Evolutionary conservation across 2,329 filamentous ascomycete genomes (phyloP), one percentile per base, ranked within the genome.

Genomic region (Alternaria sp.): DNA sequence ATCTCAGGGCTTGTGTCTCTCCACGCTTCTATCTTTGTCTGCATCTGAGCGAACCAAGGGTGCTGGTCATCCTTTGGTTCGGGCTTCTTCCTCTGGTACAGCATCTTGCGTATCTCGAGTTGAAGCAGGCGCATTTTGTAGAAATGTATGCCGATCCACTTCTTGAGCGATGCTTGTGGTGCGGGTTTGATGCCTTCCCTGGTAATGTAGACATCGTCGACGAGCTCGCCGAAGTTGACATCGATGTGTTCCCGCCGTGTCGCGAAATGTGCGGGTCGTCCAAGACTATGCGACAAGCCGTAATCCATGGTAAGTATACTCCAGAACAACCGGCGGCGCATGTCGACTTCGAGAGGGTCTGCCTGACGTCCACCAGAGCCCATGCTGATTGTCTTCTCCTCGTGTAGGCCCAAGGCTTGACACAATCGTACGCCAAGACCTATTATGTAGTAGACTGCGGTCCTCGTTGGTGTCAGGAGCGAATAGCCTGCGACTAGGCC

Each of bases 391-490:
- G 94, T 97, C 76, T 93, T 92, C 79, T 98, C 96, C 72, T 97
- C 93, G 20, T 91, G 90, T 46, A 97, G 84, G 6, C 94, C 93
- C 56, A 97, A 86, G 60, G 97, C 93, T 76, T 98, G 95, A 76
- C 92, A 94, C 55, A 99, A 88, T 69, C 93, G 90, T 15, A 93
- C 91, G 8, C 94, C 94, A 20, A 97, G 87, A 7, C 96, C 96
- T 49, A 97, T 88, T 54, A 97, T 90, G 81, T 96, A 97, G 81
- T 97, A 98, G 20, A 96, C 91, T 15, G 95, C 94, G 6, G 93
- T 97, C 64, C 94, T 86, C 1, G 95, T 97, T 0, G 96, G 95
- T 0, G 95, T 98, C 46, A 97, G 83, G 20, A 98, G 85, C 0
- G 96, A 98, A 79, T 98, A 98, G 74, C 96, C 92, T 2, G 90